Conservation (phyloP, 2,329 filamentous ascomycete genomes). For the Aspergillus luchuensis region DNA sequence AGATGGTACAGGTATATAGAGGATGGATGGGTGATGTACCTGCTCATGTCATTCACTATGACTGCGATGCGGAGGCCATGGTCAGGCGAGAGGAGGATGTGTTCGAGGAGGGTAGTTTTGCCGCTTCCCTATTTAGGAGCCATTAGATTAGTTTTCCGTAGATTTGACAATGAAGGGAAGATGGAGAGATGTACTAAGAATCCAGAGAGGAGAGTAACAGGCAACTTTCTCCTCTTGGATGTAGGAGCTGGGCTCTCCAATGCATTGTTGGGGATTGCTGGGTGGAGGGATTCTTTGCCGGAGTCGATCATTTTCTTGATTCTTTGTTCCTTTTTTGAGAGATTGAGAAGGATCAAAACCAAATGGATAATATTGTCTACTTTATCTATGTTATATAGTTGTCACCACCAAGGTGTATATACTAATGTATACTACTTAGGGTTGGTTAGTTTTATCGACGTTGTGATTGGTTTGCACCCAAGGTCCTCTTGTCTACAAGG, state of each 20-base stretch:
- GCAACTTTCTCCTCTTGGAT: conserved; percentile 38
- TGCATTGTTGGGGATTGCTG: neutral
- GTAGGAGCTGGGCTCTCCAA: neutral
- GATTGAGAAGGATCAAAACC: too few relatives aligned
- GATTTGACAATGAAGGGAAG: too few relatives aligned
- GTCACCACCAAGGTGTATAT: conserved; percentile 7
- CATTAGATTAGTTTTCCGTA: neutral
- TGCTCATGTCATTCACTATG: conserved; percentile 72
- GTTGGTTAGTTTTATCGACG: neutral
- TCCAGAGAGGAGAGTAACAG: conserved; percentile 63
- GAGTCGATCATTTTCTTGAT: conserved; percentile 18
- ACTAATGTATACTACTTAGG: too few relatives aligned
- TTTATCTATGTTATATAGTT: neutral
- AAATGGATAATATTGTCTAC: too few relatives aligned
- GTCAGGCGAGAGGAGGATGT: conserved; percentile 64
- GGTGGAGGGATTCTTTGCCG: conserved; percentile 12
- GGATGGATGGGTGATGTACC: conserved; percentile 34
- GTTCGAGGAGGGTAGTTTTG: conserved; percentile 70
- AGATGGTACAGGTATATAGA: conserved; percentile 24
- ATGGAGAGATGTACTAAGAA: conserved; percentile 54
- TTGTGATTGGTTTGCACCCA: conserved; percentile 9
- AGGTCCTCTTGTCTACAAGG: conserved; percentile 6
- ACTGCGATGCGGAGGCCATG: conserved; percentile 70
- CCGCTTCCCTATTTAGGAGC: conserved; percentile 58
- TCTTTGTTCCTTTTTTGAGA: too few relatives aligned